These are phyloP conservation scores for Erysiphe pulchra DNA, from an alignment of 2,329 filamentous ascomycete species.

Conservation along the genomic window DNA sequence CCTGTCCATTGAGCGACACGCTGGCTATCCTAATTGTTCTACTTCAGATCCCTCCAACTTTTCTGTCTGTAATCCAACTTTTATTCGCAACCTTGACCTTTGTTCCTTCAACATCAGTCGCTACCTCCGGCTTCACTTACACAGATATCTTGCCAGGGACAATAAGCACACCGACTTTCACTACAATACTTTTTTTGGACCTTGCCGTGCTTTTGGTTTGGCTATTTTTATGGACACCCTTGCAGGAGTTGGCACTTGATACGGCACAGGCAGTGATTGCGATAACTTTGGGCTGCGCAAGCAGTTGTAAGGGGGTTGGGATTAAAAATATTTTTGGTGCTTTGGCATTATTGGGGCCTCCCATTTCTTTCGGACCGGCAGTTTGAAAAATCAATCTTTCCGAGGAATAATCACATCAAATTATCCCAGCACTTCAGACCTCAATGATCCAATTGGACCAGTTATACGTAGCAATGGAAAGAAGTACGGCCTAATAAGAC, in stretches of 20 bases:
- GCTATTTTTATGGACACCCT: conserved; percentile 66
- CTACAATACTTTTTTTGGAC: conserved; percentile 66
- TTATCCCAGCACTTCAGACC: conserved; percentile 8
- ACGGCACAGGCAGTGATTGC: conserved; percentile 84
- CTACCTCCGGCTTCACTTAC: conserved; percentile 44
- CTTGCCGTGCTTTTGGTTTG: conserved; percentile 60
- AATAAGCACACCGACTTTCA: conserved; percentile 61
- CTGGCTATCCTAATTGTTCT: conserved; percentile 91
- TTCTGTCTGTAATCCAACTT: conserved; percentile 71
- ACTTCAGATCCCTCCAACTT: conserved; percentile 70
- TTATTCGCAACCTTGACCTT: conserved; percentile 85
- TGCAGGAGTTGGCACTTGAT: conserved; percentile 72
- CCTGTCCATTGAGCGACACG: conserved; percentile 79
- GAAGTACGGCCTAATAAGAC: conserved; percentile 39
- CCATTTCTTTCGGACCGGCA: conserved; percentile 10
- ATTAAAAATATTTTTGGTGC: conserved; percentile 47
- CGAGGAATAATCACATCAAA: conserved; percentile 10
- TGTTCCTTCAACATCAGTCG: conserved; percentile 58
- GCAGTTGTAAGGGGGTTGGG: conserved; percentile 38
- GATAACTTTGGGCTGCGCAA: conserved; percentile 66
- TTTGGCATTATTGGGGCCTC: conserved; percentile 32
- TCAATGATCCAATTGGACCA: conserved; percentile 23
- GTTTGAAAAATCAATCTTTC: conserved; percentile 9
- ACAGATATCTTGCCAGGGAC: conserved; percentile 81
- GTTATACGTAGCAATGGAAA: conserved; percentile 22